Base-by-base conservation (phyloP, 441 rosid species). In the Pelargonium australe region DNA sequence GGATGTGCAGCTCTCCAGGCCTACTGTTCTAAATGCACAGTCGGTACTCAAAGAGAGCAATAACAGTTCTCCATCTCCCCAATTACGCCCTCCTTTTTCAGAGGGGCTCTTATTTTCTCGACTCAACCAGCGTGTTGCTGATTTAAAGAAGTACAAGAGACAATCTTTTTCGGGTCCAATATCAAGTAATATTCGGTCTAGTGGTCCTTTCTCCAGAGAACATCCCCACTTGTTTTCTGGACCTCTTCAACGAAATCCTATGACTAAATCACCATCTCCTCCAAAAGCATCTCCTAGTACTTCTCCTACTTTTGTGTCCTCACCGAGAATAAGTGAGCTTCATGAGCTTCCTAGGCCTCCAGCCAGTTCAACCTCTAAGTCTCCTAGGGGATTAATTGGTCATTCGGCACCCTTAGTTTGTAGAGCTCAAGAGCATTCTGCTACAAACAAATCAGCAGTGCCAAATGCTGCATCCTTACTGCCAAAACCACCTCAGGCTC, bases 331-430 rank as follows among this genome's bases (percentile, higher is more conserved):
- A 71, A 88, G 85, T 47, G 94, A 88, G 80, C 91, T 88, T 68
- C 94, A 88, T 73, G 94, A 88, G 79, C 94, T 88, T 78, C 94
- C 94, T 55, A 82, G 89, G 80, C 94, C 91, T 34, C 87, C 87
- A 20, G 74, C 72, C 47, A 77, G 72, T 77, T 83, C 83, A 20
- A 72, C 57, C 47, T 55, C 68, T 62, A 69, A 69, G 62, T 76
- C 85, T 2, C 76, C 83, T 25, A 81, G 80, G 61, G 77, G 79
- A 65, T 61, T 74, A 40, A 74, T 80, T 37, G 88, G 88, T 65
- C 72, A 80, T 71, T 88, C 94, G 10, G 88, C 85, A 28, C 94
- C 89, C 16, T 74, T 86, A 75, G 79, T 79, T 8, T 79, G 81
- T n/a, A 77, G 73, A 82, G 76, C 81, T 69, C 80, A 78, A 64